Evolutionary conservation across 179 eudicot species (phyloP), one percentile per base, ranked within the genome.

Genomic region (Heliamphora ciliata): DNA sequence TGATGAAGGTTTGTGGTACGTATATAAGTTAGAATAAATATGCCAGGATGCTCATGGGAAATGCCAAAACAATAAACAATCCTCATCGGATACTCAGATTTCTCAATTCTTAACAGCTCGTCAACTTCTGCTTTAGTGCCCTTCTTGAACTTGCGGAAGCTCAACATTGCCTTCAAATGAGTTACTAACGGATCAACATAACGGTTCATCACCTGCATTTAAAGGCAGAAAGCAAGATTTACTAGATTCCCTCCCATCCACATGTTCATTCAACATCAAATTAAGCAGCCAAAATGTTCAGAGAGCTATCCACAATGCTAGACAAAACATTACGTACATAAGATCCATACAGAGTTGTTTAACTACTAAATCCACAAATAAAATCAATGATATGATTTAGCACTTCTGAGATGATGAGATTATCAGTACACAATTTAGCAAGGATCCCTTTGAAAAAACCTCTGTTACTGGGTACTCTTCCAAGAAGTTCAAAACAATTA

Each of bases 61-160:
- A 97, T 97, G 72, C 99, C 99, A 81, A 97, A 94, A 81, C 95
- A 85, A 81, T 97, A 97, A 55, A 91, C 97, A 76, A 97, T 94
- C 86, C 95, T 88, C 86, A 83, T 84, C 13, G 97, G 97, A 63
- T 84, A 40, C 81, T 90, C 97, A 11, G 85, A 70, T 80, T 97
- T 97, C 79, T 97, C 98, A 71, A 80, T 84, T 82, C 84, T 85
- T 68, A 97, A 90, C 51, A 88, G 84, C 80, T 97, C 99, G 73
- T 97, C 99, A 78, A 97, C 93, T 91, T 97, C 99, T 61, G 95
- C 94, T 88, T 93, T 97, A 24, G 89, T 88, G 72, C 99, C 99
- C 76, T 83, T 90, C 86, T 79, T 89, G 82, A 97, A 97, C 84
- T 97, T 97, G 64, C 97, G 96, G 85, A 93, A 94, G 54, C 84